These are phyloP conservation scores for maize (Zea mays) DNA, from an alignment of 176 grass and related monocot species.

Conservation along the genomic window DNA sequence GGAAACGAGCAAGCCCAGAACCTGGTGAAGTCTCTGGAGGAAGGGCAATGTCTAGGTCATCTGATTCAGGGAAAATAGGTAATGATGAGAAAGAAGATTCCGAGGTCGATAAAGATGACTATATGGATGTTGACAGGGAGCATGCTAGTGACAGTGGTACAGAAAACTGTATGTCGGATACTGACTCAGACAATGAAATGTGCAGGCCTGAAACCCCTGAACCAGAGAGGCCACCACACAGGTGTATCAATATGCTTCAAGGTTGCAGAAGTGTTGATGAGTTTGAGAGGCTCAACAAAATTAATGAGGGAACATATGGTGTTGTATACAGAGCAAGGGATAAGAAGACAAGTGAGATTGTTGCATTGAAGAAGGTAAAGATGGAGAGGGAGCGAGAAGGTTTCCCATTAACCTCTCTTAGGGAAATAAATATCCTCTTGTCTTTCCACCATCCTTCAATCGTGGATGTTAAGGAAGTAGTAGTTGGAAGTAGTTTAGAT, in stretches of 20 bases:
- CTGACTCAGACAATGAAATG: conserved; percentile 53
- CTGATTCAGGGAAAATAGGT: conserved; percentile 63
- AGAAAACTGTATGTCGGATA: conserved; percentile 31
- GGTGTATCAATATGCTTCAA: conserved; percentile 98
- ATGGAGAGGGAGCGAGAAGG: conserved; percentile 99
- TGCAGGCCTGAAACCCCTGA: conserved; percentile 59
- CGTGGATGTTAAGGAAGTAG: conserved; percentile 99
- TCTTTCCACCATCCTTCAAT: conserved; percentile 92
- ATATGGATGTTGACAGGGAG: conserved; percentile 70
- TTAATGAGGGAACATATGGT: conserved; percentile 95
- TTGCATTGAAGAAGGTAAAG: conserved; percentile 97
- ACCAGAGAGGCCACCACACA: conserved; percentile 55
- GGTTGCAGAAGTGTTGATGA: conserved; percentile 98
- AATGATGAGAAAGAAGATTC: conserved; percentile 42
- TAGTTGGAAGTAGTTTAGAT: conserved; percentile 91
- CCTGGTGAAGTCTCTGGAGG: conserved; percentile 75
- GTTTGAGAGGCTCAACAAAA: conserved; percentile 99
- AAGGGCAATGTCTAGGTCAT: conserved; percentile 63
- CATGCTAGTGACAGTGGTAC: conserved; percentile 42
- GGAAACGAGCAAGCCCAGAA: conserved; percentile 70
- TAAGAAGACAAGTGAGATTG: conserved; percentile 85
- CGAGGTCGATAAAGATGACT: conserved; percentile 49
- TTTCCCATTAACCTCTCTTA: conserved; percentile 92
- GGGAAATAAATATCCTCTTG: conserved; percentile 97
- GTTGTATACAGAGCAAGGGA: conserved; percentile 98